Conservation (phyloP, 2,329 filamentous ascomycete species). For the Penicillium sp. region DNA sequence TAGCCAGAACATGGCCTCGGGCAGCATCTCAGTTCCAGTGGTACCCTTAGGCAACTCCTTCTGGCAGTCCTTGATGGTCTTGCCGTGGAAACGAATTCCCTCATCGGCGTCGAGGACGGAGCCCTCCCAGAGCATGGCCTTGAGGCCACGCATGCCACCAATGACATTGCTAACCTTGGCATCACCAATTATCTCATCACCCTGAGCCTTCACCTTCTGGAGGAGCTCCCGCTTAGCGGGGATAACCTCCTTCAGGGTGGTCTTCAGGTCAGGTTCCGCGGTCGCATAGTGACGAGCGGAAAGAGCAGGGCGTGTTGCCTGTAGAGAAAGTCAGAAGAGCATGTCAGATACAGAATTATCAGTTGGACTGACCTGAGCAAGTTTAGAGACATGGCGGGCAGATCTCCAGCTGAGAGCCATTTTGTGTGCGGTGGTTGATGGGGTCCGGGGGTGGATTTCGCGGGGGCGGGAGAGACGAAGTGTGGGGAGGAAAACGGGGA, state of each 20-base stretch:
- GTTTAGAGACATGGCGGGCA: slow-evolving; percentile 37
- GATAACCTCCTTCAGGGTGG: slow-evolving; percentile 76
- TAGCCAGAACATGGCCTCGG: slow-evolving; percentile 99
- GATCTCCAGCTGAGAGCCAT: slow-evolving; percentile 40
- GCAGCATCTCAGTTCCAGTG: slow-evolving; percentile 89
- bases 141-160: slow-evolving; percentile 95
- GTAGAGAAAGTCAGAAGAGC: slow-evolving; percentile 5
- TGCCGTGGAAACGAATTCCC: slow-evolving; percentile 96
- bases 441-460: slow-evolving; percentile 25
- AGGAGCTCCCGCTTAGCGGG: slow-evolving; percentile 90
- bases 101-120: slow-evolving; percentile 95
- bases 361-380: slow-evolving; percentile 33
- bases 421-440: slow-evolving; percentile 14
- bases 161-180: slow-evolving; percentile 92
- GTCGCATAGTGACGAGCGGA: slow-evolving; percentile 49
- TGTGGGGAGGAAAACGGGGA: slow-evolving; percentile 12
- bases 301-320: slow-evolving; percentile 24
- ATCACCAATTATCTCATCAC: slow-evolving; percentile 78
- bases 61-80: slow-evolving; percentile 97
- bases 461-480: slow-evolving; percentile 24
- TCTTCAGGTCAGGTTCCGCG: slow-evolving; percentile 83
- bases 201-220: slow-evolving; percentile 86
- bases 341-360: not conserved
- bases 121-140: slow-evolving; percentile 98
- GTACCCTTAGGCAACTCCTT: slow-evolving; percentile 87